Evolutionary conservation across 2,329 filamentous ascomycete genomes (phyloP).

Genomic region (Pezicula rhizophila): DNA sequence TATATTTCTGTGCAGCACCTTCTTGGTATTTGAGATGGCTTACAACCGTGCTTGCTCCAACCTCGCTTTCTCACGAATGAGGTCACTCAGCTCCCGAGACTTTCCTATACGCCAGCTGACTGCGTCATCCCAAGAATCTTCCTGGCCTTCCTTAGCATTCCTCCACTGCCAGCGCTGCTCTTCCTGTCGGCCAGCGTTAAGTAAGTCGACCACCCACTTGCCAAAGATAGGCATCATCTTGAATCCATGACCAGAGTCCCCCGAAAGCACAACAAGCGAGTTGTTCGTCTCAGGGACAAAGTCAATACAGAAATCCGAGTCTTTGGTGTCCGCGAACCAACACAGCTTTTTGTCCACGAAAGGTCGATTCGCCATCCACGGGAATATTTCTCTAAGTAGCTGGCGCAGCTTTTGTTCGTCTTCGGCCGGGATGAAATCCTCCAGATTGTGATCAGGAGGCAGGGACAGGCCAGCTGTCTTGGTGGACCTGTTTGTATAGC

Average conservation of each 20-base stretch:
- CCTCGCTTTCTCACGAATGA: slow-evolving; percentile 1
- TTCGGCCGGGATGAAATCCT: slow-evolving; percentile 36
- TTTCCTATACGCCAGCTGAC: background rate
- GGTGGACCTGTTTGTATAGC: slow-evolving; percentile 39
- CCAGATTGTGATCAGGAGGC: slow-evolving; percentile 28
- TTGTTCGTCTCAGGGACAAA: slow-evolving; percentile 36
- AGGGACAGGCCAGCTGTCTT: slow-evolving; percentile 35
- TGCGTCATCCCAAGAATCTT: background rate
- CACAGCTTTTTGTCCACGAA: slow-evolving; percentile 42
- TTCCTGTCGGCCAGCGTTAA: slow-evolving; percentile 32
- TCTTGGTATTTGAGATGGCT: too few relatives aligned
- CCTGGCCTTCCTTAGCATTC: background rate
- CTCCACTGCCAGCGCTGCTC: slow-evolving; percentile 40
- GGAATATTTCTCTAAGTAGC: slow-evolving; percentile 39
- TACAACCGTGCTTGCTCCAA: too few relatives aligned
- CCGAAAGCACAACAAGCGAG: slow-evolving; percentile 38
- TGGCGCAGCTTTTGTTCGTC: slow-evolving; percentile 40
- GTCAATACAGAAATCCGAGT: slow-evolving; percentile 45
- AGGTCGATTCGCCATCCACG: slow-evolving; percentile 38
- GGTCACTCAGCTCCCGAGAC: background rate
- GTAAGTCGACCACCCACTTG: slow-evolving; percentile 35
- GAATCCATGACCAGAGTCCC: slow-evolving; percentile 45
- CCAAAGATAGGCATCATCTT: slow-evolving; percentile 48
- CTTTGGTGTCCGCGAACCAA: slow-evolving; percentile 46
- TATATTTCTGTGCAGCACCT: too few relatives aligned